A percentile compares a stretch with the other conserved stretches of the same genome.
Evolutionary conservation across 805 yeast species (phyloP).

Genomic region (Vanderwaltozyma tropicalis): DNA sequence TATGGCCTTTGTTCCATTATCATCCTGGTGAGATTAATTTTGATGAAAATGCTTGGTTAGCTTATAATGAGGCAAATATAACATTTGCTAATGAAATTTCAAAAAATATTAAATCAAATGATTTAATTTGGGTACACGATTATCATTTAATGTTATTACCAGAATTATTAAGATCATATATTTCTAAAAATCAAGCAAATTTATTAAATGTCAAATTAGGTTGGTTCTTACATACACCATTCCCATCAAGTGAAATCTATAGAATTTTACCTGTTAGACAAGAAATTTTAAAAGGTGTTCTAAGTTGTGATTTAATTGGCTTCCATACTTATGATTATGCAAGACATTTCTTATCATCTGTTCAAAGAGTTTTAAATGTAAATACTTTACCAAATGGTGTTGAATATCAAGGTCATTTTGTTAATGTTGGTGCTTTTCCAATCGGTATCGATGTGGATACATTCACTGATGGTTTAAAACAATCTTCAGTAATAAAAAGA

Average conservation of each 20-base stretch:
- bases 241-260: slow-evolving; percentile 94
- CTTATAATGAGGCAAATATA: slow-evolving; percentile 86
- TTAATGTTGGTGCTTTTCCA: slow-evolving; percentile 94
- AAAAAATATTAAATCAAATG: slow-evolving; percentile 63
- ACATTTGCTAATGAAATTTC: slow-evolving; percentile 70
- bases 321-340: slow-evolving; percentile 99
- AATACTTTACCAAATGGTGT: slow-evolving; percentile 88
- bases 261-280: slow-evolving; percentile 90
- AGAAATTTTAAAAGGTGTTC: slow-evolving; percentile 83
- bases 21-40: slow-evolving; percentile 99
- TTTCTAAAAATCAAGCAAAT: slow-evolving; percentile 30
- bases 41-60: slow-evolving; percentile 97
- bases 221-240: slow-evolving; percentile 93
- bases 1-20: slow-evolving; percentile 97
- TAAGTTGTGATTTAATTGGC: slow-evolving; percentile 90
- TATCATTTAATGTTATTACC: slow-evolving; percentile 95
- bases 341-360: slow-evolving; percentile 85
- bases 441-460: slow-evolving; percentile 95
- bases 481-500: slow-evolving; percentile 52
- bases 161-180: slow-evolving; percentile 61
- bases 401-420: slow-evolving; percentile 61
- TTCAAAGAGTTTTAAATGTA: slow-evolving; percentile 70
- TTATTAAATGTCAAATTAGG: slow-evolving; percentile 64
- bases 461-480: slow-evolving; percentile 67
- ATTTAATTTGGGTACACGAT: slow-evolving; percentile 95